phyloP scores from a whole-genome alignment of 2,329 filamentous ascomycete genomes.

The Arthrobotrys sphaeroides region DNA sequence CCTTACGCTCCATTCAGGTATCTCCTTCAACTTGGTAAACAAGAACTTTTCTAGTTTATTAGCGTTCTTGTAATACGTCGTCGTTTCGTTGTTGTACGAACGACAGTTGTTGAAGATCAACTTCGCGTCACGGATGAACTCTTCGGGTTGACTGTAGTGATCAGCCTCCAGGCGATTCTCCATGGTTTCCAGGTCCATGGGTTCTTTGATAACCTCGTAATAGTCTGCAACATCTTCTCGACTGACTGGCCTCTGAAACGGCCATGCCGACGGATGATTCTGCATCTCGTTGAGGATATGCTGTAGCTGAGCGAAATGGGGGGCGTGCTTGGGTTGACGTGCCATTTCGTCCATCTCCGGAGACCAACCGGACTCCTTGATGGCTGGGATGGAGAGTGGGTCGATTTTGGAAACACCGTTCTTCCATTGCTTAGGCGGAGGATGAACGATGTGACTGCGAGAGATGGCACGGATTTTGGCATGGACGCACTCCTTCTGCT shows the following conservation, averaged over 20 bases:
- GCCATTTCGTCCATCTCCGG: conserved; percentile 97
- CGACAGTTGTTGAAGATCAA: conserved; percentile 95
- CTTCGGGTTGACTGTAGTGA: conserved; percentile 87
- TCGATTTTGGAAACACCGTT: conserved; percentile 79
- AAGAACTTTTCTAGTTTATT: conserved; percentile 76
- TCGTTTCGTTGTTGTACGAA: conserved; percentile 94
- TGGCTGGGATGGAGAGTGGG: conserved; percentile 84
- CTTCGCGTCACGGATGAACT: conserved; percentile 87
- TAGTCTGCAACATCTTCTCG: conserved; percentile 98
- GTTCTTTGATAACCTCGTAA: conserved; percentile 97
- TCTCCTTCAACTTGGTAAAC: conserved; percentile 59
- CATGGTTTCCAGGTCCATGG: conserved; percentile 86
- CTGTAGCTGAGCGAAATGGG: conserved; percentile 92
- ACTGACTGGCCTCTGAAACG: conserved; percentile 92
- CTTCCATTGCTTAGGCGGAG: conserved; percentile 85
- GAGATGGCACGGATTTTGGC: conserved; percentile 94
- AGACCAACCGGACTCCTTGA: conserved; percentile 82
- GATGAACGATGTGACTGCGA: conserved; percentile 85
- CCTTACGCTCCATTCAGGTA: conserved; percentile 59
- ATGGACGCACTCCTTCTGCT: conserved; percentile 94
- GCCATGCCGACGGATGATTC: conserved; percentile 92
- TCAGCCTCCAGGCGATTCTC: conserved; percentile 94
- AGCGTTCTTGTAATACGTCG: conserved; percentile 92
- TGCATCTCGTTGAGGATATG: conserved; percentile 94
- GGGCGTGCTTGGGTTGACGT: conserved; percentile 91